Conservation (phyloP, 306 rosid genomes). For the Lathyrus oleraceus region DNA sequence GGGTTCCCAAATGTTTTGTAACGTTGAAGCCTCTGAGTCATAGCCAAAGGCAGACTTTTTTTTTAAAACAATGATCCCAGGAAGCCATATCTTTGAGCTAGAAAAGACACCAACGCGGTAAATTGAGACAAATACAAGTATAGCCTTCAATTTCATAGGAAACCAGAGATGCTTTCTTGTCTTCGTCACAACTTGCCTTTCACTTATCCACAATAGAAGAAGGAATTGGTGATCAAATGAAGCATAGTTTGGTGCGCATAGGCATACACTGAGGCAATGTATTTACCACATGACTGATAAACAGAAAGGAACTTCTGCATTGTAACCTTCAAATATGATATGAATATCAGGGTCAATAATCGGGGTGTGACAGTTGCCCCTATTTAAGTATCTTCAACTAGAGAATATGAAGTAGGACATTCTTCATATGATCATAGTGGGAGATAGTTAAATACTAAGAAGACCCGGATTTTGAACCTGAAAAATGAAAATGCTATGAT, state of each 20-base stretch:
- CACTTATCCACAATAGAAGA: constrained; percentile 86
- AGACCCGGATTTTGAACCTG: too few relatives aligned
- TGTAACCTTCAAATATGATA: constrained; percentile 62
- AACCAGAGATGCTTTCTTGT: constrained; percentile 78
- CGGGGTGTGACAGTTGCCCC: too few relatives aligned
- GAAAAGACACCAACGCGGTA: constrained; percentile 74
- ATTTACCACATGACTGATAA: constrained; percentile 85
- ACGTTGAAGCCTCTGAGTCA: constrained; percentile 57
- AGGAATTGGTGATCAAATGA: constrained; percentile 80
- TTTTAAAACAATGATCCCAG: constrained; percentile 58
- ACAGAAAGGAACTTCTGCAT: constrained; percentile 71
- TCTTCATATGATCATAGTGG: too few relatives aligned
- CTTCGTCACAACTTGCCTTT: constrained; percentile 75
- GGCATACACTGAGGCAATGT: constrained; percentile 74
- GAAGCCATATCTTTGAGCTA: constrained; percentile 56
- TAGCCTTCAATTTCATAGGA: constrained; percentile 82
- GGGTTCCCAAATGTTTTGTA: constrained; percentile 74
- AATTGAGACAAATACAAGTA: constrained; percentile 61
- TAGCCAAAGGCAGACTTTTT: constrained; percentile 75
- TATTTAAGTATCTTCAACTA: too few relatives aligned
- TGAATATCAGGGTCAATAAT: too few relatives aligned
- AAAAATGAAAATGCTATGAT: too few relatives aligned
- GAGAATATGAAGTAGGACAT: too few relatives aligned
- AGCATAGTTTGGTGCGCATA: constrained; percentile 72
- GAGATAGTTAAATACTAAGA: too few relatives aligned